A percentile compares a stretch with the other conserved stretches of the same genome.
phyloP scores from a whole-genome alignment of 2,329 filamentous ascomycete genomes.

The Fusarium hostae region DNA sequence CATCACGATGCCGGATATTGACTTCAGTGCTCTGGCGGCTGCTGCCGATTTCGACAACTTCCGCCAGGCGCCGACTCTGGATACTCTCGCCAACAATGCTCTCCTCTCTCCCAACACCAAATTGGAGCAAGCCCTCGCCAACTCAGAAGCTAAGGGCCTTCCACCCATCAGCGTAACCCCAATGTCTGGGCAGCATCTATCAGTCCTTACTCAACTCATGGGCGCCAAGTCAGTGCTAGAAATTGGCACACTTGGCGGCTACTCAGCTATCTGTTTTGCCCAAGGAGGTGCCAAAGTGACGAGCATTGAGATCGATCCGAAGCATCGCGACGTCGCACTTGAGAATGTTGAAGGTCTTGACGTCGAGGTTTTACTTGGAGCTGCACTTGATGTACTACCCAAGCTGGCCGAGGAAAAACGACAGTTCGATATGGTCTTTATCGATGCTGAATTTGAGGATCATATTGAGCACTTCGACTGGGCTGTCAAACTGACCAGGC shows the following conservation, averaged over 20 bases:
- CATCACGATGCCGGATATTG: neutral
- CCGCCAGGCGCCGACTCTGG: neutral
- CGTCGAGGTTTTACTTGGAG: constrained; percentile 58
- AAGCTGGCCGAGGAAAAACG: constrained; percentile 54
- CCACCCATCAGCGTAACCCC: constrained; percentile 52
- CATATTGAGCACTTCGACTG: constrained; percentile 61
- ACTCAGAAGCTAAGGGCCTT: constrained; percentile 48
- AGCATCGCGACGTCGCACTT: constrained; percentile 58
- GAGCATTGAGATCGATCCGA: constrained; percentile 60
- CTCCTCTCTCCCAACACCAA: neutral
- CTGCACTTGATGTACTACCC: constrained; percentile 54
- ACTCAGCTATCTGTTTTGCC: constrained; percentile 65
- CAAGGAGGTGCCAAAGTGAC: constrained; percentile 51
- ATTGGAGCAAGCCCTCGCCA: constrained; percentile 44
- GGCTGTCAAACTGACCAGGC: constrained; percentile 54
- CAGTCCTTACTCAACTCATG: constrained; percentile 52
- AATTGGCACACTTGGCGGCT: constrained; percentile 66
- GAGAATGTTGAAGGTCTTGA: constrained; percentile 56
- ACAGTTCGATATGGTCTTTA: constrained; percentile 62
- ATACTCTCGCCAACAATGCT: neutral
- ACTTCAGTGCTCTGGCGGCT: neutral
- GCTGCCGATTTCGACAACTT: neutral
- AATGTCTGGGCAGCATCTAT: constrained; percentile 52
- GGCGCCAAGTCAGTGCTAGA: constrained; percentile 58
- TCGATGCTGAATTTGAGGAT: constrained; percentile 63